These are phyloP conservation scores for Candida maesae DNA, from an alignment of 805 yeast species.

Conservation along the genomic window DNA sequence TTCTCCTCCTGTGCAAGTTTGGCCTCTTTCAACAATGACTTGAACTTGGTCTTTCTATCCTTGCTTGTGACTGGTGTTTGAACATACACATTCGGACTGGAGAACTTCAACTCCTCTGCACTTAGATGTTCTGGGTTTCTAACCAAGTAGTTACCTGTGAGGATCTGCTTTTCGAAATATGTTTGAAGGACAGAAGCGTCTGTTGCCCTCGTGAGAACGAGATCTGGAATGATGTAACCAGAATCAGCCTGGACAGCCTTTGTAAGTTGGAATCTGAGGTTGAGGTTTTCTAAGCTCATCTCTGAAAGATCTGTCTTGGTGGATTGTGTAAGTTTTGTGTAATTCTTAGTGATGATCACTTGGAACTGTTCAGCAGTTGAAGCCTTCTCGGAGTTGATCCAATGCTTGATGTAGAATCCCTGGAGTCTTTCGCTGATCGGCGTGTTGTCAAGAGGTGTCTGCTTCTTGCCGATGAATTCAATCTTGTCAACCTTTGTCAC, in stretches of 20 bases:
- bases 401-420: slow-evolving; percentile 31
- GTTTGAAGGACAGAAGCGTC: slow-evolving; percentile 28
- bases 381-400: slow-evolving; percentile 30
- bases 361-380: slow-evolving; percentile 27
- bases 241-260: slow-evolving; percentile 33
- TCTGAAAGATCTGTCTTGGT: slow-evolving; percentile 13
- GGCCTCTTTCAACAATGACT: slow-evolving; percentile 23
- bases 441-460: slow-evolving; percentile 7
- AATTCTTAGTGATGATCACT: slow-evolving; percentile 18
- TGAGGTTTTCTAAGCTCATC: slow-evolving; percentile 25
- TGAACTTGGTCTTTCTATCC: slow-evolving; percentile 24
- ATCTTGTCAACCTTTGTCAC: slow-evolving; percentile 20
- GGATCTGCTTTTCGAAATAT: slow-evolving; percentile 27
- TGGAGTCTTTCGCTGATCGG: slow-evolving; percentile 19
- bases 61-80: slow-evolving; percentile 20
- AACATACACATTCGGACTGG: slow-evolving; percentile 25
- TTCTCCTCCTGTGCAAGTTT: slow-evolving; percentile 21
- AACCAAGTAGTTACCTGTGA: slow-evolving; percentile 27
- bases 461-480: slow-evolving; percentile 27
- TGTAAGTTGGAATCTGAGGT: slow-evolving; percentile 34
- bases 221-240: slow-evolving; percentile 38
- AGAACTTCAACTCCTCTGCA: slow-evolving; percentile 16
- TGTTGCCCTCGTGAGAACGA: slow-evolving; percentile 29
- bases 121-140: slow-evolving; percentile 15
- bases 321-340: slow-evolving; percentile 14